These are phyloP conservation scores for Microbotryum lychnidis-dioicae DNA, from an alignment of 1,284 basidiomycete species.

Conservation along the genomic window DNA sequence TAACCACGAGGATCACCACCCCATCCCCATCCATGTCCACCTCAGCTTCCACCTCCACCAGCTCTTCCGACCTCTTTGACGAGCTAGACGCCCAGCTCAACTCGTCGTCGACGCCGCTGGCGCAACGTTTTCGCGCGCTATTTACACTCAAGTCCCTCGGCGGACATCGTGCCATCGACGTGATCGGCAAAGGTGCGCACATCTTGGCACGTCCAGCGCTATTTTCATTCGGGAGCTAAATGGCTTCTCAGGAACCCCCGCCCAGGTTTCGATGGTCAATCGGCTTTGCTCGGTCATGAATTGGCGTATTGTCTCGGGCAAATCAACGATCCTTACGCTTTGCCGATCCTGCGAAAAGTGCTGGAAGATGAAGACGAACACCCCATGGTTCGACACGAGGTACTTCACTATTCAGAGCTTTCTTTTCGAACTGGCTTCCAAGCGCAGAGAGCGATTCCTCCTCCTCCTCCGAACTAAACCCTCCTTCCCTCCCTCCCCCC, in stretches of 20 bases:
- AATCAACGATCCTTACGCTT: constrained; percentile 63
- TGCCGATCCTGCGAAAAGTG: constrained; percentile 70
- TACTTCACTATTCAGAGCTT: constrained; percentile 39
- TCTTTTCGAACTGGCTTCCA: not conserved
- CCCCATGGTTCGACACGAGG: constrained; percentile 97
- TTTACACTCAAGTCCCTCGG: constrained; percentile 85
- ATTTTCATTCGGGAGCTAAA: not conserved
- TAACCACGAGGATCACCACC: not conserved
- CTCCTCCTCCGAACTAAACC: not conserved
- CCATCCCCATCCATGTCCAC: not conserved
- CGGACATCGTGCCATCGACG: constrained; percentile 54
- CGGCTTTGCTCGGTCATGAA: constrained; percentile 91
- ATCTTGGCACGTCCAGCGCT: not conserved
- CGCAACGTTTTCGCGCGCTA: constrained; percentile 81
- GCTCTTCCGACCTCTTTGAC: constrained; percentile 38
- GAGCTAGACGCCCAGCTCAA: constrained; percentile 69
- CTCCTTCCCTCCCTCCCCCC: not conserved
- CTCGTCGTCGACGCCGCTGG: constrained; percentile 64
- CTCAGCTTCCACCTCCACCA: constrained; percentile 2
- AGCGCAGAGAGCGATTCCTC: not conserved
- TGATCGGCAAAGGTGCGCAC: constrained; percentile 70
- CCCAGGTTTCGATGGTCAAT: constrained; percentile 73
- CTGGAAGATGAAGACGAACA: constrained; percentile 66
- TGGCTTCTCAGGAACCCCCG: constrained; percentile 4
- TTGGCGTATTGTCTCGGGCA: constrained; percentile 96